phyloP scores from a whole-genome alignment of 2,329 filamentous ascomycete species.

The Talaromyces sp. region DNA sequence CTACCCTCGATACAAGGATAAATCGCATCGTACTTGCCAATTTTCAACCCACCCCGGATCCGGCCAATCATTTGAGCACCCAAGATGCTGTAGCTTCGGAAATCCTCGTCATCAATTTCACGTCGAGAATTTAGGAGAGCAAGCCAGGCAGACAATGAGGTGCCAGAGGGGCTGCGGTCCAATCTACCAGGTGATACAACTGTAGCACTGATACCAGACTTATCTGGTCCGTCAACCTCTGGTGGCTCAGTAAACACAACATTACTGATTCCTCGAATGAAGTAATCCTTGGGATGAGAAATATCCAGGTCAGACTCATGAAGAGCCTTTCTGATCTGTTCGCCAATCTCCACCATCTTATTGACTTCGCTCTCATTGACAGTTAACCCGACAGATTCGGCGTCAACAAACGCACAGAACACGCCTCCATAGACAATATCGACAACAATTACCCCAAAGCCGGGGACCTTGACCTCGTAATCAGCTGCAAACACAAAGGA shows the following conservation, averaged over 20 bases:
- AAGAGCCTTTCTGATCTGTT: conserved; percentile 6
- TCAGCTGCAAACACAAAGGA: conserved; percentile 4
- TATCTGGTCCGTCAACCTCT: background rate
- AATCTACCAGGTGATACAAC: conserved; percentile 6
- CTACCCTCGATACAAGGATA: conserved; percentile 3
- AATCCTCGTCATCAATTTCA: background rate
- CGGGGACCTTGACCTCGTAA: background rate
- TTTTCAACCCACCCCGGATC: background rate
- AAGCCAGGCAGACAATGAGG: conserved; percentile 5
- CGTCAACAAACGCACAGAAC: conserved; percentile 10
- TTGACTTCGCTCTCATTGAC: background rate
- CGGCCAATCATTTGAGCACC: background rate
- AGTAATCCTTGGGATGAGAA: background rate
- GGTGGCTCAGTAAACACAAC: conserved; percentile 1
- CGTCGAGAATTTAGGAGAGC: conserved; percentile 3
- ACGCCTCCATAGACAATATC: conserved; percentile 10
- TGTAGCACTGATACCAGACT: background rate
- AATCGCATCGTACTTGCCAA: conserved; percentile 4
- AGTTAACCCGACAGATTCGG: background rate
- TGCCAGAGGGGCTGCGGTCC: conserved; percentile 7
- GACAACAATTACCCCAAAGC: background rate
- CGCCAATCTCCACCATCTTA: background rate
- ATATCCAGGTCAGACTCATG: background rate
- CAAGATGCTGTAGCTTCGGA: background rate
- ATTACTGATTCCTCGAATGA: background rate